Percentiles rank a stretch among this genome's conserved stretches.
These are phyloP conservation scores for Phytophthora multivora DNA, from an alignment of 352 stramenopile species.

Conservation along the genomic window DNA sequence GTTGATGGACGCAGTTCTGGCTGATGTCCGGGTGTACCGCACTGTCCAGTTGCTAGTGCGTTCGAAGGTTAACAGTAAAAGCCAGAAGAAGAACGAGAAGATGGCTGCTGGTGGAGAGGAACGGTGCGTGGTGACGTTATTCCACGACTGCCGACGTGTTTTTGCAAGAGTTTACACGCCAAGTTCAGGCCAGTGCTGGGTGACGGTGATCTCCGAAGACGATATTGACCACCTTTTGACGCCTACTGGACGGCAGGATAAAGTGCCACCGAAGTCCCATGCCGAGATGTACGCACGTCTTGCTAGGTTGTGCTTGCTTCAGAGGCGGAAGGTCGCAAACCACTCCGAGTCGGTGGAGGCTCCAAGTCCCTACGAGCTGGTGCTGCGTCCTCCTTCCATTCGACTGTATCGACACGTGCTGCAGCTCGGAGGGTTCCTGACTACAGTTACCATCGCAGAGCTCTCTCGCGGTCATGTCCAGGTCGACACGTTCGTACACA, in stretches of 20 bases:
- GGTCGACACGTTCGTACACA: conserved; percentile 63
- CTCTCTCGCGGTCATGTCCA: conserved; percentile 62
- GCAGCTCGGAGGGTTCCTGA: conserved; percentile 45
- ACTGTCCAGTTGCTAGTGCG: conserved; percentile 42
- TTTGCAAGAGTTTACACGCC: conserved; percentile 78
- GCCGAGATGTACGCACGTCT: conserved; percentile 72
- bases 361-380: conserved; percentile 36
- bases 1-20: conserved; percentile 63
- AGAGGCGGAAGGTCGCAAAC: conserved; percentile 18
- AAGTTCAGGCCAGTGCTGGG: conserved; percentile 50
- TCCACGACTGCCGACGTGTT: conserved; percentile 70
- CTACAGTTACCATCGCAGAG: conserved; percentile 67
- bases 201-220: conserved; percentile 54
- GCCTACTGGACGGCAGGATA: conserved; percentile 55
- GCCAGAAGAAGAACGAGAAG: conserved; percentile 15
- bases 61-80: conserved; percentile 3
- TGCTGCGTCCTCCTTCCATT: conserved; percentile 53
- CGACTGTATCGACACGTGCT: conserved; percentile 61
- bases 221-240: conserved; percentile 65
- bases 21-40: conserved; percentile 71
- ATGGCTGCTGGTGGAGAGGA: conserved; percentile 27
- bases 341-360: conserved; percentile 9
- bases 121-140: conserved; percentile 67
- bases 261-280: conserved; percentile 46
- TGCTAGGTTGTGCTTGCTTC: conserved; percentile 56